Evolutionary conservation across 2,329 filamentous ascomycete species (phyloP).

Genomic region (Aspergillus costaricaensis): DNA sequence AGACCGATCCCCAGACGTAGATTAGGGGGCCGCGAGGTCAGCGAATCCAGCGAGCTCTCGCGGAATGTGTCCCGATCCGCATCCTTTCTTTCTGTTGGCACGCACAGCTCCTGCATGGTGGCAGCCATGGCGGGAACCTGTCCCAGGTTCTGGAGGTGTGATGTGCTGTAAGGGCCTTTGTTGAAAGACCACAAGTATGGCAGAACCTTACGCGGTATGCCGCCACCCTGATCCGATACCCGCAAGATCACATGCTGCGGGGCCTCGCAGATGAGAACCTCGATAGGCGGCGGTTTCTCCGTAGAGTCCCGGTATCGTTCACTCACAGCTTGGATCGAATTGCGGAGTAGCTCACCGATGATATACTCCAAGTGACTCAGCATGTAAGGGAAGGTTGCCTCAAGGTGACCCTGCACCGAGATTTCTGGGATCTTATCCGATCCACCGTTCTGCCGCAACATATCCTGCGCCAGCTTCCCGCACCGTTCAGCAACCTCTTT

Average conservation of each 20-base stretch:
- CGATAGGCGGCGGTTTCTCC: constrained; percentile 72
- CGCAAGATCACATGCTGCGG: constrained; percentile 94
- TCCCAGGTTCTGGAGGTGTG: constrained; percentile 78
- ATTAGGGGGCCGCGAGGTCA: constrained; percentile 82
- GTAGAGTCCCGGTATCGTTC: constrained; percentile 63
- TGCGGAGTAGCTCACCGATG: constrained; percentile 88
- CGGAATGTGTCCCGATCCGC: constrained; percentile 40
- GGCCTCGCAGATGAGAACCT: constrained; percentile 92
- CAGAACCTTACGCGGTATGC: constrained; percentile 79
- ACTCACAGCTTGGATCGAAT: constrained; percentile 89
- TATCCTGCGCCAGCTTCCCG: constrained; percentile 70
- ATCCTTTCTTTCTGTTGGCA: constrained; percentile 40
- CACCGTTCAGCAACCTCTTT: constrained; percentile 85
- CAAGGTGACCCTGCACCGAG: constrained; percentile 77
- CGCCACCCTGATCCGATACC: constrained; percentile 92
- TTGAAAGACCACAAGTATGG: constrained; percentile 96
- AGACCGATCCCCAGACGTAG: constrained; percentile 88
- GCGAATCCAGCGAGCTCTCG: constrained; percentile 71
- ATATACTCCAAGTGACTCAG: constrained; percentile 96
- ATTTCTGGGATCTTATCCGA: constrained; percentile 75
- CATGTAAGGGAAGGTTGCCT: constrained; percentile 94
- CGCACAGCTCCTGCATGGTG: constrained; percentile 81
- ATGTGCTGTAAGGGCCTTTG: constrained; percentile 79
- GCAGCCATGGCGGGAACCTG: constrained; percentile 89
- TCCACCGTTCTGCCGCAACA: constrained; percentile 75